Evolutionary conservation across 2,329 filamentous ascomycete genomes (phyloP), one percentile per base, ranked within the genome.

Genomic region (Fusarium devonianum): DNA sequence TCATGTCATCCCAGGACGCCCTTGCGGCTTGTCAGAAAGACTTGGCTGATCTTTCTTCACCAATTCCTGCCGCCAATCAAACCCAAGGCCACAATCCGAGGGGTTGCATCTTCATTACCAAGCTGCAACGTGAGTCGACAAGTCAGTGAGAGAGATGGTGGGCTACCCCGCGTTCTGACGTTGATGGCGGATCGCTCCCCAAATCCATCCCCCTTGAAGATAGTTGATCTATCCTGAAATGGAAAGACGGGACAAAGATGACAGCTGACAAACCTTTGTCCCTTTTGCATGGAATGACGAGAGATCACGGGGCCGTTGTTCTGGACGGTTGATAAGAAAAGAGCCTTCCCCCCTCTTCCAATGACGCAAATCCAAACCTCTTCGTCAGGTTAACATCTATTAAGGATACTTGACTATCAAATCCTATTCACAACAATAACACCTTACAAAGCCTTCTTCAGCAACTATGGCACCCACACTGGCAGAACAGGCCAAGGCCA

Each of bases 81-180:
- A n/a, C n/a, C n/a, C n/a, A n/a, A n/a, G n/a, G n/a, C n/a, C n/a
- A n/a, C n/a, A n/a, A n/a, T n/a, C n/a, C n/a, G n/a, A n/a, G n/a
- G n/a, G n/a, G 36, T 41, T 22, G 22, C 19, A 23, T 22, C 26
- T 12, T 12, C 25, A 14, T 13, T n/a, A 33, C 16, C n/a, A n/a
- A n/a, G 19, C 35, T 51, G 26, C 18, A 48, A 47, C 25, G 7
- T 28, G 38, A 28, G 29, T 14, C 12, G 32, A 13, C 17, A 33
- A 13, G 2, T 17, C 13, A 29, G 41, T 44, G 16, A 38, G 6
- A 12, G 29, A 12, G 47, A 30, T 14, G n/a, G 29, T 29, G 14
- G 21, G 21, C 36, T 59, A 60, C 56, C 56, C 56, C 56, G 56
- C 56, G 56, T 60, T 56, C 45, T 60, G 56, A 60, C 56, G 56